Evolutionary conservation across 2,329 filamentous ascomycete genomes (phyloP).

Genomic region (Diaporthe sp.): DNA sequence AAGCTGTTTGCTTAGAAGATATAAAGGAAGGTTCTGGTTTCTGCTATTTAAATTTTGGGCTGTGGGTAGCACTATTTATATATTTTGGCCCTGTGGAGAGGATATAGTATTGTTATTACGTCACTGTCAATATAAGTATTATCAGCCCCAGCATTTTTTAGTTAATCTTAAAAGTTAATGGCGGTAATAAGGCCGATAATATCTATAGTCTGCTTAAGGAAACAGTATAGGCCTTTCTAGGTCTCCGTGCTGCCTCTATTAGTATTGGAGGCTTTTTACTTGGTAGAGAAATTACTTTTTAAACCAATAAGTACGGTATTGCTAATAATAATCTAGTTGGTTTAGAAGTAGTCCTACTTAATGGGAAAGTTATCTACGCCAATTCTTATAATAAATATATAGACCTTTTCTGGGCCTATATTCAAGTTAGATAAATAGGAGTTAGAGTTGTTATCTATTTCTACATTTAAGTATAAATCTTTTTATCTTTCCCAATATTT

Average conservation of each 20-base stretch:
- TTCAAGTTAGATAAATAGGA: slow-evolving; percentile 21
- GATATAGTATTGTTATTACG: no score
- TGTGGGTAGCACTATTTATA: no score
- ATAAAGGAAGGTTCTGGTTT: no score
- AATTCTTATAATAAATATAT: slow-evolving; percentile 27
- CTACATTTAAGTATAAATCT: slow-evolving; percentile 26
- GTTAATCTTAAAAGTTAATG: slow-evolving; percentile 26
- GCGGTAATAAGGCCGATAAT: slow-evolving; percentile 20
- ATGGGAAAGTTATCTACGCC: slow-evolving; percentile 28
- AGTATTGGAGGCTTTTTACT: slow-evolving; percentile 26
- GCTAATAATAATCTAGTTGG: slow-evolving; percentile 23
- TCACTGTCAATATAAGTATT: slow-evolving; percentile 12
- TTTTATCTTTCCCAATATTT: not conserved
- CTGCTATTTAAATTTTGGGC: no score
- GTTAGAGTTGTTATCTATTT: slow-evolving; percentile 23
- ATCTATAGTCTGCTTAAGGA: slow-evolving; percentile 23
- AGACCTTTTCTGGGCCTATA: slow-evolving; percentile 29
- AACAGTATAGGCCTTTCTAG: slow-evolving; percentile 25
- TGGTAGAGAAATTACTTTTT: slow-evolving; percentile 25
- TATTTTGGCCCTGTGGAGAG: no score
- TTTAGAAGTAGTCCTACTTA: slow-evolving; percentile 26
- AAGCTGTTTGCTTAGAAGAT: no score
- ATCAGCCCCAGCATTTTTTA: slow-evolving; percentile 12
- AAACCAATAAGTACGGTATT: slow-evolving; percentile 21
- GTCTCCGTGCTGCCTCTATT: slow-evolving; percentile 26